Evolutionary conservation across 805 yeast species (phyloP).

Genomic region (Wickerhamomyces alni): DNA sequence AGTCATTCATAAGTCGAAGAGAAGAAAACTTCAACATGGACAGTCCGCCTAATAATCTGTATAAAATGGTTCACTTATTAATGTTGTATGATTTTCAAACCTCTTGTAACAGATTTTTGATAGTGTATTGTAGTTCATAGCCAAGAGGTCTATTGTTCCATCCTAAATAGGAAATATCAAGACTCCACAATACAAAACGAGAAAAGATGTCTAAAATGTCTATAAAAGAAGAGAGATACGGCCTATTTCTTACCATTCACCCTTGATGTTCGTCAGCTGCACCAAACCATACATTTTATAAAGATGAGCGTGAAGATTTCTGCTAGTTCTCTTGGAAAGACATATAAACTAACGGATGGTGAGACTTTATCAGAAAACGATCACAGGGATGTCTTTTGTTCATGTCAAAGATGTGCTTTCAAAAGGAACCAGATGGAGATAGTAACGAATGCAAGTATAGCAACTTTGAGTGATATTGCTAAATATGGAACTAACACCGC

Average conservation of each 20-base stretch:
- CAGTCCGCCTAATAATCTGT: not conserved
- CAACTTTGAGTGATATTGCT: not conserved
- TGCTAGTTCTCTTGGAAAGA: too few species aligned
- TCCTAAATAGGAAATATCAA: not conserved
- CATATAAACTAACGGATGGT: too few species aligned
- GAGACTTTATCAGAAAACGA: too few species aligned
- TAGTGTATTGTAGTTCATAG: too few species aligned
- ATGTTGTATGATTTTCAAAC: too few species aligned
- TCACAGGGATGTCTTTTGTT: conserved; percentile 14
- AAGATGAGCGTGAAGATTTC: too few species aligned
- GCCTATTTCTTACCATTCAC: too few species aligned
- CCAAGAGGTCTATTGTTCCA: not conserved
- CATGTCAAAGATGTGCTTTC: conserved; percentile 16
- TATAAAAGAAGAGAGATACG: too few species aligned
- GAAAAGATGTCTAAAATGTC: too few species aligned
- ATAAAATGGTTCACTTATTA: not conserved
- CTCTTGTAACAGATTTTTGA: too few species aligned
- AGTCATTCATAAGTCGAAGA: conserved; percentile 41
- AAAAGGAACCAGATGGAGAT: conserved; percentile 6
- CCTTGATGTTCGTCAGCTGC: too few species aligned
- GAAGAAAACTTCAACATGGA: conserved; percentile 10
- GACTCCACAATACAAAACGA: not conserved
- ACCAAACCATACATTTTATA: too few species aligned
- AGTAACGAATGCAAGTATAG: conserved; percentile 9
- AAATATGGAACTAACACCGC: not conserved